Conservation (phyloP, 169 alveolate genomes). For the Cyclospora cayetanensis region DNA sequence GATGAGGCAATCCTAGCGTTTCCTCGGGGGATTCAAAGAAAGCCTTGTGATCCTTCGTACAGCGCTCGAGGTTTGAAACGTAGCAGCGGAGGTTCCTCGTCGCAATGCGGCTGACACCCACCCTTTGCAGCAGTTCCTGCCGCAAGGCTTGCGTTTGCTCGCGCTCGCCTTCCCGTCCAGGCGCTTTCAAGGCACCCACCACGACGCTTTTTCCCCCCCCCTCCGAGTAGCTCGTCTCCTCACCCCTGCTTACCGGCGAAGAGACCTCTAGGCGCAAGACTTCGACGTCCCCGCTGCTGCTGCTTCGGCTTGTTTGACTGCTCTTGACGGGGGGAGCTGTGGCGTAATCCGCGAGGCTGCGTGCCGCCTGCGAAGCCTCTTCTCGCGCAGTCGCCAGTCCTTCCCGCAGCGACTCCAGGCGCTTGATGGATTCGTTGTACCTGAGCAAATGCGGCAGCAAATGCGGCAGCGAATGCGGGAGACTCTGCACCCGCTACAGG, state of each 20-base stretch:
- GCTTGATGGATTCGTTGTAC: neutral
- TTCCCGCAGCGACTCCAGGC: slow-evolving; percentile 12
- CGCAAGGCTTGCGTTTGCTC: neutral
- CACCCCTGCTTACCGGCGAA: neutral
- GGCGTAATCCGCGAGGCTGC: neutral
- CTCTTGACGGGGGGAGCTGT: neutral
- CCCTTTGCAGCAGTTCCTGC: slow-evolving; percentile 11
- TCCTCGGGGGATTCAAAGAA: slow-evolving; percentile 33
- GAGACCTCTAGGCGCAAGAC: neutral
- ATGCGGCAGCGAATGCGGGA: neutral
- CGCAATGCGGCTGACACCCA: neutral
- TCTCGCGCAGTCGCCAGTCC: neutral
- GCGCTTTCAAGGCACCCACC: neutral
- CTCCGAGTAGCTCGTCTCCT: neutral
- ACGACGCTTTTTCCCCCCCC: neutral
- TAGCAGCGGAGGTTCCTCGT: neutral
- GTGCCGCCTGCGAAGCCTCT: neutral
- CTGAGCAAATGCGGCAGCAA: slow-evolving; percentile 29
- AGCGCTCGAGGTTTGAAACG: neutral
- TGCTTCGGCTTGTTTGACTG: neutral
- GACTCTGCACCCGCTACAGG: neutral
- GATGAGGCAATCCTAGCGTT: neutral
- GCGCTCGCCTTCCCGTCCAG: neutral
- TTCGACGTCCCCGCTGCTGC: neutral
- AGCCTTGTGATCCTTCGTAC: neutral